Evolutionary conservation across 2,329 filamentous ascomycete species (phyloP), one percentile per base, ranked within the genome.

Genomic region (Colletotrichum limetticola): DNA sequence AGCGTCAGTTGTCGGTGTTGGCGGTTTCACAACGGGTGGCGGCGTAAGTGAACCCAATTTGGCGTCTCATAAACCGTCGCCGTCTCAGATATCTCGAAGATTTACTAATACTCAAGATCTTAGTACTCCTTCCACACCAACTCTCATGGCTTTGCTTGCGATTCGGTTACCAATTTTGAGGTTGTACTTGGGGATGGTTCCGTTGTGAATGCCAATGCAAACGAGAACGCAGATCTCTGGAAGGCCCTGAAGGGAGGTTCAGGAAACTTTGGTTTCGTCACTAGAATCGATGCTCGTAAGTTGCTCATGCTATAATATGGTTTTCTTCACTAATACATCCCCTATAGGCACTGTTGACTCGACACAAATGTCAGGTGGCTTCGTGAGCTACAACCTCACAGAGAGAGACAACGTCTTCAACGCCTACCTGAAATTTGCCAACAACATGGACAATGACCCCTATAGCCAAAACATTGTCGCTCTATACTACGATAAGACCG

Each of bases 221-320:
- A 78, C 0, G 68, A 80, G 8, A 81, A 87, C 64, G 12, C 76
- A 0, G 85, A 87, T 52, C 80, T 88, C 1, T 87, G 80, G 77
- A 82, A 81, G 67, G 86, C 85, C 0, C 78, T 87, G 1, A 84
- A 85, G 67, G 86, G 86, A 7, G 86, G 86, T n/a, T 81, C 82
- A 4, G 83, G 81, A 56, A 88, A 87, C 76, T 82, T 86, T 57
- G 85, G 84, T n/a, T 79, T 83, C 65, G 78, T 82, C 22, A 80
- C 83, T 16, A 74, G 76, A 12, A 64, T 79, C 7, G 78, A 81
- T 56, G 69, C 62, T 16, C 46, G 69, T 64, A 22, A 63, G 68
- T 68, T 32, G 16, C 9, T 14, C 8, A 58, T 49, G 1, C 16
- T 8, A 19, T 49, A 9, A 3, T 3, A 8, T 49, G 42, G 8